Base-by-base conservation (phyloP, 768 basidiomycete species). In the Sarcodon aspratus region DNA sequence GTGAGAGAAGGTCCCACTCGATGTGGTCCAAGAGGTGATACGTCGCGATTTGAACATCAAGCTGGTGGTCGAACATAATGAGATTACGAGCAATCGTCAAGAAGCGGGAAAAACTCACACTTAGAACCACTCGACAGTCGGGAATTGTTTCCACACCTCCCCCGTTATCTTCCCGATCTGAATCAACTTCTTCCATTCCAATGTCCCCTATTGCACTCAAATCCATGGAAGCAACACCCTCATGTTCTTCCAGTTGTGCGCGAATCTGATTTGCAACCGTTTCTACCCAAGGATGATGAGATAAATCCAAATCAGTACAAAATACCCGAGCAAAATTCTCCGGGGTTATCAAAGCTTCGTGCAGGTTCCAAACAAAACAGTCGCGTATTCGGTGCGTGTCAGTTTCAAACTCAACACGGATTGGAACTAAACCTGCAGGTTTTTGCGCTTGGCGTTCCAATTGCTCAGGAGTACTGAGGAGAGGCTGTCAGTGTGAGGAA, bases 1-100 rank as follows among this genome's bases (percentile, higher is more conserved):
- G 77, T 3, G 94, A 95, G 43, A 88, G 78, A n/a, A 98, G 75
- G 65, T 99, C 95, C 95, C 95, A 99, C 66, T 99, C 96, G 55
- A 99, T 92, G 60, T 93, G 88, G 67, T 99, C 96, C 49, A 87
- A 72, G 1, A 99, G 74, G 63, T 95, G 91, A 61, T 92, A 75
- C 44, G 84, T 87, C 18, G 84, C 89, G 60, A 99, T 85, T 63
- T 99, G 96, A 21, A 98, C 91, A 67, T 99, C 96, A 61, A 99
- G 90, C 91, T 96, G 64, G 33, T 37, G 36, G 18, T 36, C 7
- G 46, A 36, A 51, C 31, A 35, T 54, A 35, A 50, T 8, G 27
- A 9, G 6, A 8, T 10, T 1, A 17, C 6, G 10, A 45, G 45
- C 42, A 9, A 44, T 45, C 45, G 37, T 48, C 21, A 47, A 37